Percentiles rank a stretch among this genome's conserved stretches.
phyloP scores from a whole-genome alignment of 164 flowering plant genomes.

The Magnolia changhungtana region DNA sequence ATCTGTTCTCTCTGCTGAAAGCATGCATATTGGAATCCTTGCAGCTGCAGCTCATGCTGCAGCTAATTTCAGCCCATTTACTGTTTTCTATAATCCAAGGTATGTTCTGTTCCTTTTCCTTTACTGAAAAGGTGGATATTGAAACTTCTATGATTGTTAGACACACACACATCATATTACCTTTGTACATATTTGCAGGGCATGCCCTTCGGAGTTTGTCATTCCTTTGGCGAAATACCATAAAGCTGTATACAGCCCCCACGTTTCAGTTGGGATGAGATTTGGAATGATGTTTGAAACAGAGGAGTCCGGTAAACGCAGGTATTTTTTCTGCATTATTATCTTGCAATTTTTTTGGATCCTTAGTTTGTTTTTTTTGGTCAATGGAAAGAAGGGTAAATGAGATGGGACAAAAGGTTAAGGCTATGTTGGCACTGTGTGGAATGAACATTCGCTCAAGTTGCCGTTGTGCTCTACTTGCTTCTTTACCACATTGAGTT shows the following conservation, averaged over 20 bases:
- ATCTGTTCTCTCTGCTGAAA: slow-evolving; percentile 93
- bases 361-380: neutral
- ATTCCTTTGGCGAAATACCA: slow-evolving; percentile 68
- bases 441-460: no score
- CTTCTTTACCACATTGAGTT: no score
- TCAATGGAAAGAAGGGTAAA: neutral
- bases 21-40: slow-evolving; percentile 99
- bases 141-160: slow-evolving; percentile 4
- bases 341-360: neutral
- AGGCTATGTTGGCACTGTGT: neutral
- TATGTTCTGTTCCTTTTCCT: slow-evolving; percentile 6
- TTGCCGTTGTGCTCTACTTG: no score
- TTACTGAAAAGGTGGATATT: neutral
- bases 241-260: slow-evolving; percentile 72
- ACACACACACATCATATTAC: slow-evolving; percentile 1
- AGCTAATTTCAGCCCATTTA: slow-evolving; percentile 78
- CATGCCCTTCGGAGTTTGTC: slow-evolving; percentile 93
- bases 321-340: slow-evolving; percentile 40
- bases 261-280: slow-evolving; percentile 88
- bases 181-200: slow-evolving; percentile 36
- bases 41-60: slow-evolving; percentile 99
- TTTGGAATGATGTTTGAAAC: slow-evolving; percentile 99
- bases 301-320: slow-evolving; percentile 92
- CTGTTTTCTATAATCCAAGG: slow-evolving; percentile 97
- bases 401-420: no score